phyloP scores from a whole-genome alignment of 192 early-diverging fungal genomes.

The Phlyctochytrium arcticum region DNA sequence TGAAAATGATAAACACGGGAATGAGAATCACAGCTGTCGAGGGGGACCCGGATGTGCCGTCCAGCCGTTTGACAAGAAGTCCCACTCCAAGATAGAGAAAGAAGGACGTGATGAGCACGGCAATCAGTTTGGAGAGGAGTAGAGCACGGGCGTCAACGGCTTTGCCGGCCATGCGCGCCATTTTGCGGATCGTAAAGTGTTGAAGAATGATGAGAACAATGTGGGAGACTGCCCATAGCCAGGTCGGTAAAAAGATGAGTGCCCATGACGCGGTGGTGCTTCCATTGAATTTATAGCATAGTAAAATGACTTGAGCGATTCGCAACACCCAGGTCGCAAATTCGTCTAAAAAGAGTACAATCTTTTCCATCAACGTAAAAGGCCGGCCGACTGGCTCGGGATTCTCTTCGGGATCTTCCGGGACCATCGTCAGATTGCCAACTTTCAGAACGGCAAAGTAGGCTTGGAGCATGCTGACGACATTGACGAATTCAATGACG shows the following conservation, averaged over 20 bases:
- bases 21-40: slow-evolving; percentile 44
- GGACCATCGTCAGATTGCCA: slow-evolving; percentile 3
- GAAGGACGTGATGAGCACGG: slow-evolving; percentile 21
- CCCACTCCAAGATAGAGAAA: slow-evolving; percentile 39
- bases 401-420: slow-evolving; percentile 6
- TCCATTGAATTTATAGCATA: slow-evolving; percentile 48
- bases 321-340: slow-evolving; percentile 66
- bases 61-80: slow-evolving; percentile 37
- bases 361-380: slow-evolving; percentile 21
- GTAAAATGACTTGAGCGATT: slow-evolving; percentile 59
- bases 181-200: not conserved
- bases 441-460: not conserved
- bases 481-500: slow-evolving; percentile 65
- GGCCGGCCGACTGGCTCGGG: slow-evolving; percentile 25
- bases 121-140: slow-evolving; percentile 15
- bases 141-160: slow-evolving; percentile 17
- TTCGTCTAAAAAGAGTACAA: slow-evolving; percentile 27
- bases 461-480: not conserved
- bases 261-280: slow-evolving; percentile 26
- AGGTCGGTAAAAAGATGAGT: slow-evolving; percentile 33
- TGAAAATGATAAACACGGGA: slow-evolving; percentile 48
- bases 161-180: not conserved
- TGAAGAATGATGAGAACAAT: slow-evolving; percentile 16
- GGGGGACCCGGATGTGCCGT: slow-evolving; percentile 16
- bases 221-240: slow-evolving; percentile 13